Percentiles rank a stretch among this genome's conserved stretches.
These are phyloP conservation scores for Eucalyptus regnans DNA, from an alignment of 345 rosid species.

Conservation along the genomic window DNA sequence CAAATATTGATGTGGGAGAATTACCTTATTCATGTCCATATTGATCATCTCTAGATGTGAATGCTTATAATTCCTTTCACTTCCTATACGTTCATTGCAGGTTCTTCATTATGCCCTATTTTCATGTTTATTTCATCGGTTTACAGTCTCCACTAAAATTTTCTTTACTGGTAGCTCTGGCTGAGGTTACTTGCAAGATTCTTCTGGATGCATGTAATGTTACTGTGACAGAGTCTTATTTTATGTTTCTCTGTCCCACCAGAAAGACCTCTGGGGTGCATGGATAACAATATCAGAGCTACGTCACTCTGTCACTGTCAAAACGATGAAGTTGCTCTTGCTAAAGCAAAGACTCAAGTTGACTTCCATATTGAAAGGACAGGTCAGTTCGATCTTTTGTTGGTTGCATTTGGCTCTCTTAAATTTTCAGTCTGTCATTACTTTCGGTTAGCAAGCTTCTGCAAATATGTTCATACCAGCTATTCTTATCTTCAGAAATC, in stretches of 20 bases:
- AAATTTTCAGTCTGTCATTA: neutral
- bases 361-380: slow-evolving; percentile 73
- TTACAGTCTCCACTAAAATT: neutral
- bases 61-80: neutral
- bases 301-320: slow-evolving; percentile 67
- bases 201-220: neutral
- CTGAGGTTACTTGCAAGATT: neutral
- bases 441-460: neutral
- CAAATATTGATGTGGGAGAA: neutral
- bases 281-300: slow-evolving; percentile 75
- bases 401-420: neutral
- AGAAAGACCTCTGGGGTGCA: slow-evolving; percentile 78
- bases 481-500: neutral
- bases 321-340: slow-evolving; percentile 62
- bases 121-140: neutral
- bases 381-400: slow-evolving; percentile 38
- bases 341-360: slow-evolving; percentile 71
- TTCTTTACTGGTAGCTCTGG: neutral
- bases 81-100: neutral
- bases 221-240: neutral
- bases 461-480: neutral
- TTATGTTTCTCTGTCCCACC: neutral
- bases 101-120: neutral
- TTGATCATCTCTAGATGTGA: neutral
- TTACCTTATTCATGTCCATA: neutral